These are phyloP conservation scores for Sugiyamaella lignohabitans DNA, from an alignment of 805 yeast genomes.

Conservation along the genomic window DNA sequence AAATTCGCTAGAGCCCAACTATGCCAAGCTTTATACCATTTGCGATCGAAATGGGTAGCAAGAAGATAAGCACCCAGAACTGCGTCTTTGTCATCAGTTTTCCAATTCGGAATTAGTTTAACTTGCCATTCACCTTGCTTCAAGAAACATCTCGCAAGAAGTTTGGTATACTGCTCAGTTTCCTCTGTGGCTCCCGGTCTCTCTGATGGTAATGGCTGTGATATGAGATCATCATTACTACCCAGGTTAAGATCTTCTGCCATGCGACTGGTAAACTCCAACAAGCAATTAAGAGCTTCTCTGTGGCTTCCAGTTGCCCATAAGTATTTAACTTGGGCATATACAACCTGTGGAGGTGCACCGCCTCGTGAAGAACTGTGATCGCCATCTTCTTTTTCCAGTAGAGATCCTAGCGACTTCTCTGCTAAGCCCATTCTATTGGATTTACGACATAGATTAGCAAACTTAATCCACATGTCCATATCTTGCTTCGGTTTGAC, in stretches of 20 bases:
- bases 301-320: constrained; percentile 85
- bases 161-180: constrained; percentile 72
- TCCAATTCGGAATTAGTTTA: constrained; percentile 72
- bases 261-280: constrained; percentile 86
- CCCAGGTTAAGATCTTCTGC: constrained; percentile 82
- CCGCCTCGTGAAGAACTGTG: constrained; percentile 40
- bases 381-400: constrained; percentile 60
- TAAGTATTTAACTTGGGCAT: constrained; percentile 92
- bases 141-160: constrained; percentile 87
- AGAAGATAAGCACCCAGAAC: constrained; percentile 85
- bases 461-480: constrained; percentile 98
- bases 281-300: constrained; percentile 79
- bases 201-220: constrained; percentile 73
- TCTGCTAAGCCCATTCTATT: constrained; percentile 91
- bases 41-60: constrained; percentile 89
- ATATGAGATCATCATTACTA: constrained; percentile 60
- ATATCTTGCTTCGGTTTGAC: constrained; percentile 92
- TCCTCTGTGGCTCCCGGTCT: constrained; percentile 66
- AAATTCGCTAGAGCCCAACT: constrained; percentile 98
- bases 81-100: constrained; percentile 57
- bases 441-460: constrained; percentile 89
- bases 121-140: constrained; percentile 99
- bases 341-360: constrained; percentile 95
- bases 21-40: constrained; percentile 99
- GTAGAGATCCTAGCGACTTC: constrained; percentile 70